Evolutionary conservation across 225 moss, liverwort and hornwort genomes (phyloP).

Genomic region (Pseudisothecium myosuroides): DNA sequence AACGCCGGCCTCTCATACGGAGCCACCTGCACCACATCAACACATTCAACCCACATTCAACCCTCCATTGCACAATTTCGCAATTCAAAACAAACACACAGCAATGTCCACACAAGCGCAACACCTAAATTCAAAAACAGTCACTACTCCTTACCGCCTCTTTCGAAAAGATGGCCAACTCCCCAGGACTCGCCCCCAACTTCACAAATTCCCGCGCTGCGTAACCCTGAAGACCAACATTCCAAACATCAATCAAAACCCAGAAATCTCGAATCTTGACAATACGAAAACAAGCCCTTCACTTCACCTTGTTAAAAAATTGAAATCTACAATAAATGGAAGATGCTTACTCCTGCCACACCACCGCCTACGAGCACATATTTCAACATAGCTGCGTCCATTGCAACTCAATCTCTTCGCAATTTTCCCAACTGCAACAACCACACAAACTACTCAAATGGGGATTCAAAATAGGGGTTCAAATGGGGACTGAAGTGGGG

Average conservation of each 20-base stretch:
- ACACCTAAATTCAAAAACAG: neutral
- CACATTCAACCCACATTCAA: neutral
- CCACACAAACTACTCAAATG: neutral
- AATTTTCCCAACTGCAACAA: neutral
- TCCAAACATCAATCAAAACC: neutral
- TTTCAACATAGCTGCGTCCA: constrained; percentile 20
- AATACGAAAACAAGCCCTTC: neutral
- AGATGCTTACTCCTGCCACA: constrained; percentile 34
- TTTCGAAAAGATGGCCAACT: constrained; percentile 38
- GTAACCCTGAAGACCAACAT: constrained; percentile 24
- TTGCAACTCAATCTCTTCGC: neutral
- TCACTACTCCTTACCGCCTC: constrained; percentile 16
- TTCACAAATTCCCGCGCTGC: constrained; percentile 50
- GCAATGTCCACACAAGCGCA: neutral
- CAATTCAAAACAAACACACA: neutral
- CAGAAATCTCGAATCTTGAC: neutral
- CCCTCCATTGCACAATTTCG: neutral
- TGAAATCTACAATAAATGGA: neutral
- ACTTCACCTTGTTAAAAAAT: neutral
- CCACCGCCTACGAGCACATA: constrained; percentile 46
- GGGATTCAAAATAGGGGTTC: neutral
- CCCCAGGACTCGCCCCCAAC: constrained; percentile 34
- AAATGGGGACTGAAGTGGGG: neutral
- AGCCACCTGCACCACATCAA: constrained; percentile 13
- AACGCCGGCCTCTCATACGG: constrained; percentile 46